phyloP scores from a whole-genome alignment of 495 filamentous ascomycete genomes.

The Articulospora tetracladia region DNA sequence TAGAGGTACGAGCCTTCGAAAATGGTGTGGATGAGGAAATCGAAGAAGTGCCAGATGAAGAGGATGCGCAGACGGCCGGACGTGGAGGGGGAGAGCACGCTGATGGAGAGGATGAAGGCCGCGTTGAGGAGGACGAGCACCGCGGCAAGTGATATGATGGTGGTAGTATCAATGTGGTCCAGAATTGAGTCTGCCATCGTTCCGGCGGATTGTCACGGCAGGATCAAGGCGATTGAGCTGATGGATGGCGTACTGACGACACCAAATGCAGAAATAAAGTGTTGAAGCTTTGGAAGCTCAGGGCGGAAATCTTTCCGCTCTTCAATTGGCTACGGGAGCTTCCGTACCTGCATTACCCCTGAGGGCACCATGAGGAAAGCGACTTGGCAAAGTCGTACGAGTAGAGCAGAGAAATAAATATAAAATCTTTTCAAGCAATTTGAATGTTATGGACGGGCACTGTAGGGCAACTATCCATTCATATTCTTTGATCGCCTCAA shows the following conservation, averaged over 20 bases:
- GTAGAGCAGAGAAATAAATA: no score
- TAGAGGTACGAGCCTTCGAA: constrained; percentile 90
- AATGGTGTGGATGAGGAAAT: constrained; percentile 81
- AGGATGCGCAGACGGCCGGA: constrained; percentile 53
- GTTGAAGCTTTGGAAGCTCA: no score
- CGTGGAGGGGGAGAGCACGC: constrained; percentile 35
- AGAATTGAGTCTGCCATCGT: constrained; percentile 9
- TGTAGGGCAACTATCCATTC: no score
- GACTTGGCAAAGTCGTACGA: no score
- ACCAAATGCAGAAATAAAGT: background rate
- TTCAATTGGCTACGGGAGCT: no score
- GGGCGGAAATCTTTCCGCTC: no score
- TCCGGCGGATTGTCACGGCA: no score
- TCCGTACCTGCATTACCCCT: no score
- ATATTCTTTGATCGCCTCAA: no score
- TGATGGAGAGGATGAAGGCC: constrained; percentile 42
- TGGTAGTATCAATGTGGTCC: constrained; percentile 46
- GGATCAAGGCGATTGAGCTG: background rate
- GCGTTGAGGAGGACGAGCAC: constrained; percentile 43
- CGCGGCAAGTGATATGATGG: constrained; percentile 47
- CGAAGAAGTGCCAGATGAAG: constrained; percentile 94
- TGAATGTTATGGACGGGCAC: no score
- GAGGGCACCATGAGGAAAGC: no score
- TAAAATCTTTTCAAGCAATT: no score
- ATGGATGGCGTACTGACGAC: background rate